These are phyloP conservation scores for Neohortaea acidophila DNA, from an alignment of 495 filamentous ascomycete genomes.

Conservation along the genomic window DNA sequence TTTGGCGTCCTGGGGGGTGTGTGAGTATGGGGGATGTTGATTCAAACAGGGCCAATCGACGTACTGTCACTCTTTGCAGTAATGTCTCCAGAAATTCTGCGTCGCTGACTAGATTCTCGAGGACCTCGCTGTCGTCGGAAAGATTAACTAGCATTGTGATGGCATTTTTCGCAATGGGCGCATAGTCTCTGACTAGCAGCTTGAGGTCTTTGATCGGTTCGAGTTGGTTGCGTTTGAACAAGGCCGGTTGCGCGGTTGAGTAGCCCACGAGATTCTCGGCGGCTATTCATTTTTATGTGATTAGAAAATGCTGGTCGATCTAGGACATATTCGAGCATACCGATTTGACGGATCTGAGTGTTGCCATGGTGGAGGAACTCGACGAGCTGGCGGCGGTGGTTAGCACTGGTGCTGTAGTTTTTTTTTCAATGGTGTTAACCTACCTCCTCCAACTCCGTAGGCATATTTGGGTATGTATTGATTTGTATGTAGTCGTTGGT, in stretches of 20 bases:
- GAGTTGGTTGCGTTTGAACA: slow-evolving; percentile 76
- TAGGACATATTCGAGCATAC: slow-evolving; percentile 29
- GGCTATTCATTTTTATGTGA: slow-evolving; percentile 34
- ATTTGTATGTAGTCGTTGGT: too few relatives aligned
- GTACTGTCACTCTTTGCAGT: slow-evolving; percentile 57
- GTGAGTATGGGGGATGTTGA: slow-evolving; percentile 7
- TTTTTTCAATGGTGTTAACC: too few relatives aligned
- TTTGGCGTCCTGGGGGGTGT: slow-evolving; percentile 34
- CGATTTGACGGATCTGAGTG: slow-evolving; percentile 63
- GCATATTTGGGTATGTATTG: too few relatives aligned
- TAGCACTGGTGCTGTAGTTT: too few relatives aligned
- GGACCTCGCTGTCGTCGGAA: slow-evolving; percentile 57
- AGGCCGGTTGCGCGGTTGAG: slow-evolving; percentile 54
- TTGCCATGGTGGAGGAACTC: slow-evolving; percentile 85
- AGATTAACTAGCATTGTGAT: slow-evolving; percentile 87
- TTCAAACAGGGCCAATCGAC: slow-evolving; percentile 28
- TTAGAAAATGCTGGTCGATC: neutral
- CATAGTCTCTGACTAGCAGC: slow-evolving; percentile 67
- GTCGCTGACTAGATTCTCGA: slow-evolving; percentile 58
- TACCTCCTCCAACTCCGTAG: too few relatives aligned
- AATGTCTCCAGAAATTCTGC: slow-evolving; percentile 66
- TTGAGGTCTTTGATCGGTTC: slow-evolving; percentile 76
- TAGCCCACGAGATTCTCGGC: slow-evolving; percentile 76
- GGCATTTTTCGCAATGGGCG: slow-evolving; percentile 83
- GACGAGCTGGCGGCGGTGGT: slow-evolving; percentile 47